Percentiles rank a stretch among this genome's conserved stretches.
phyloP scores from a whole-genome alignment of 495 filamentous ascomycete genomes.

The Schizothecium vesticola region DNA sequence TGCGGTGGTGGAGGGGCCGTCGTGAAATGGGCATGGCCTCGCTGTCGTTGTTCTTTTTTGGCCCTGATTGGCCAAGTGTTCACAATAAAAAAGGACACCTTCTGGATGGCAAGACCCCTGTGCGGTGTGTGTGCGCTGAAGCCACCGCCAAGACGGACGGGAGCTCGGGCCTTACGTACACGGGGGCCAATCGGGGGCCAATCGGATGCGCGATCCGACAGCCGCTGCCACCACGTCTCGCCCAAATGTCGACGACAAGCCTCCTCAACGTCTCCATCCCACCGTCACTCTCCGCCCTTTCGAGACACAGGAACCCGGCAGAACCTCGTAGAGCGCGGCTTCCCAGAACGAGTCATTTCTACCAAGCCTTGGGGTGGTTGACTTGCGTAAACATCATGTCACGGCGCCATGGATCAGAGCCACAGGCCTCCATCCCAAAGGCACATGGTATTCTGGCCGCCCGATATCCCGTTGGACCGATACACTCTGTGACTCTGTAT shows the following conservation, averaged over 20 bases:
- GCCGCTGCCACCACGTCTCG: not conserved
- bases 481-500: not conserved
- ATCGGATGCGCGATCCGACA: not conserved
- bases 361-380: not conserved
- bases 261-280: too few relatives aligned
- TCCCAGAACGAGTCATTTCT: not conserved
- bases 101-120: constrained; percentile 12
- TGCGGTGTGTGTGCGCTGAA: constrained; percentile 12
- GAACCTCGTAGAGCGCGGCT: not conserved
- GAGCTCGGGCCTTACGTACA: constrained; percentile 1
- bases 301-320: not conserved
- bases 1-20: not conserved
- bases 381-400: not conserved
- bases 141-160: constrained; percentile 6
- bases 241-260: constrained; percentile 2
- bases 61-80: constrained; percentile 20
- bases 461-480: too few relatives aligned
- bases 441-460: not conserved
- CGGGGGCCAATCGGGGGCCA: constrained; percentile 9
- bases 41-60: not conserved
- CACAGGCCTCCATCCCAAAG: too few relatives aligned
- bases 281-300: not conserved
- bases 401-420: not conserved
- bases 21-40: constrained; percentile 8
- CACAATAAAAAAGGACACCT: constrained; percentile 33